These are phyloP conservation scores for Psilocybe tampanensis DNA, from an alignment of 768 basidiomycete genomes.

Conservation along the genomic window DNA sequence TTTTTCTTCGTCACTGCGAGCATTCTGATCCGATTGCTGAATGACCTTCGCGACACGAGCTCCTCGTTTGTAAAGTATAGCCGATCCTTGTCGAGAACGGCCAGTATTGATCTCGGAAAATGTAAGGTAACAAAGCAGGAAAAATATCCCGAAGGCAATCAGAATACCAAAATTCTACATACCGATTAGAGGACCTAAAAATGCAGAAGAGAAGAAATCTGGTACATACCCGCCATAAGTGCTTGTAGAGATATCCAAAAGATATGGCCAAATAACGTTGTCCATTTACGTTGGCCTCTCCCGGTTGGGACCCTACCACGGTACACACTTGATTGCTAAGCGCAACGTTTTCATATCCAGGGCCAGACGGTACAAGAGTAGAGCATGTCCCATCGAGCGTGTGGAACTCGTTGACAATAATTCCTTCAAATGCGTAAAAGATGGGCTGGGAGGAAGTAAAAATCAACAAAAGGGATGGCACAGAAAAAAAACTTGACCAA, in stretches of 20 bases:
- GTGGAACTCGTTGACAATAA: conserved; percentile 84
- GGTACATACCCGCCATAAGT: conserved; percentile 45
- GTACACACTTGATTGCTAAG: conserved; percentile 77
- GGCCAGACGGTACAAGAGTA: conserved; percentile 59
- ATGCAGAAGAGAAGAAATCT: neutral
- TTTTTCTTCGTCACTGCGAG: conserved; percentile 38
- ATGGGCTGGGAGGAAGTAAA: conserved; percentile 46
- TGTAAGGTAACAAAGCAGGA: conserved; percentile 55
- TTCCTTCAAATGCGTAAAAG: conserved; percentile 71
- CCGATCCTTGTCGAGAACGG: conserved; percentile 34
- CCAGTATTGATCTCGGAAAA: conserved; percentile 58
- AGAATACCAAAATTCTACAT: conserved; percentile 71
- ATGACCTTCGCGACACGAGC: conserved; percentile 31
- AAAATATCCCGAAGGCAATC: conserved; percentile 63
- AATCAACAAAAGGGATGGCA: too few species aligned
- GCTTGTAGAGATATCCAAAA: conserved; percentile 46
- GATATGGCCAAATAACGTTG: conserved; percentile 48
- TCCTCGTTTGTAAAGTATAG: conserved; percentile 71
- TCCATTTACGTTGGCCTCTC: conserved; percentile 64
- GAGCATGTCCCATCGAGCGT: conserved; percentile 64
- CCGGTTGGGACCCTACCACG: conserved; percentile 63
- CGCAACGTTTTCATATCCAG: conserved; percentile 58
- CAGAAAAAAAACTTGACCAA: conserved; percentile 24
- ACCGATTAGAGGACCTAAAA: neutral
- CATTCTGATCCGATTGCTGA: conserved; percentile 30